phyloP scores from a whole-genome alignment of 2,329 filamentous ascomycete species.

The Teratosphaeria pseudoeucalypti region DNA sequence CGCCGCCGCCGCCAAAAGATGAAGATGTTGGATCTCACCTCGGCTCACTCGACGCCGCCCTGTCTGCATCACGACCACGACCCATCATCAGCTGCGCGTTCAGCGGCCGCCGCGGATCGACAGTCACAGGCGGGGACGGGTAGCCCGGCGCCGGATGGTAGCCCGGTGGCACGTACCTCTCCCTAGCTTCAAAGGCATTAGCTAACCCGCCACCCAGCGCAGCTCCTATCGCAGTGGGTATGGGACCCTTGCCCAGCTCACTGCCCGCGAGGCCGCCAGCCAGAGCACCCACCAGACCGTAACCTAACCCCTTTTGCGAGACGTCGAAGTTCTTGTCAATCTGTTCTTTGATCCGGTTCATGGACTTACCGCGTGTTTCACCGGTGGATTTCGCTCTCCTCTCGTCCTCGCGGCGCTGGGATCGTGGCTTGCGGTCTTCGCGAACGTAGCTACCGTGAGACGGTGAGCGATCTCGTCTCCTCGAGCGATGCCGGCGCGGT shows the following conservation, averaged over 20 bases:
- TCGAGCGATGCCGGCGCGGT: neutral
- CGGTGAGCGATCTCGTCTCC: conserved; percentile 3
- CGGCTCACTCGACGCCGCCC: neutral
- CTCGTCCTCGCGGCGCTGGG: conserved; percentile 2
- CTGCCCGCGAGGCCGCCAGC: conserved; percentile 21
- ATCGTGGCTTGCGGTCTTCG: conserved; percentile 1
- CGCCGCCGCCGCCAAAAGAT: neutral
- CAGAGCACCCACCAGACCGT: conserved; percentile 19
- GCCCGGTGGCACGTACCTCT: conserved; percentile 15
- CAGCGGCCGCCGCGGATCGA: conserved; percentile 7
- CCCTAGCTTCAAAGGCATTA: conserved; percentile 21
- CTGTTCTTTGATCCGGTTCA: conserved; percentile 9
- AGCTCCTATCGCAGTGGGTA: conserved; percentile 17
- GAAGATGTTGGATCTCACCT: conserved; percentile 5
- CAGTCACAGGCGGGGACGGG: conserved; percentile 2
- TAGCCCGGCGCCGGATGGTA: neutral
- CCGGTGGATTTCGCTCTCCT: conserved; percentile 4
- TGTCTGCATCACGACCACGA: neutral
- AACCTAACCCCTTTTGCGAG: conserved; percentile 17
- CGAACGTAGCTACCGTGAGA: conserved; percentile 1
- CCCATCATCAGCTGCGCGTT: neutral
- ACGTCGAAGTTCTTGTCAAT: conserved; percentile 20
- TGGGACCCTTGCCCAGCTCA: conserved; percentile 16
- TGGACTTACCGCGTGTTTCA: conserved; percentile 17
- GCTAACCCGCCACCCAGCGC: conserved; percentile 20